Evolutionary conservation across 768 basidiomycete species (phyloP), one percentile per base, ranked within the genome.

Genomic region (Clavulina sp.): DNA sequence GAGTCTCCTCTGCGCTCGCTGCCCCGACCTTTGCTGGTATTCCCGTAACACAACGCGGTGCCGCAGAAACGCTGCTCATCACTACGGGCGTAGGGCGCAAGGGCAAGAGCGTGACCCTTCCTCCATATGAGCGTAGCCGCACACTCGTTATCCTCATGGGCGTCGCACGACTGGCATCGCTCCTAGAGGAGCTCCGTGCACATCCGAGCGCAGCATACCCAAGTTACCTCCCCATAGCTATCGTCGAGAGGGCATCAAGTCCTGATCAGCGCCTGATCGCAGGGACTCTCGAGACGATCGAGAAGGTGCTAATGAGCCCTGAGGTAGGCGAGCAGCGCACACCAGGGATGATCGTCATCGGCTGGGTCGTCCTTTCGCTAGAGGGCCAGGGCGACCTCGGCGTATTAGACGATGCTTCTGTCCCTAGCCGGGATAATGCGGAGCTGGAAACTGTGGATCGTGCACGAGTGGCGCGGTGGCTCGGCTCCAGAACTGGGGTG

Each of bases 261-360:
- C 78, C 82, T 0, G 95, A 99, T 65, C 95, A 97, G 65, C 69
- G 95, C 13, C 77, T 84, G 2, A 70, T 95, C 21, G 71, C 72
- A 28, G 83, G 81, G 18, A 97, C 91, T 1, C 62, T 99, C 47
- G 70, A 66, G 51, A 72, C 81, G 59, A 75, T 96, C 34, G 75
- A 73, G 16, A 65, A 64, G 18, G 88, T 83, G 1, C 62, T 96
- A 62, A 24, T 9, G 7, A 13, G 43, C 9, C 79, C 81, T 52
- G 76, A 73, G 54, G 67, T 73, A 1, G 88, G 84, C 5, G 84
- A 87, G 58, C 91, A 97, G 63, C 68, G 92, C 32, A 89, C 92
- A 18, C 95, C 95, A 0, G 95, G 91, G 5, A 91, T 99, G 84
- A 83, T 97, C 62, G 73, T 96, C 29, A 72, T 99, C 58, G 95